Base-by-base conservation (phyloP, 192 early-diverging fungal species). In the Coemansia sp. region DNA sequence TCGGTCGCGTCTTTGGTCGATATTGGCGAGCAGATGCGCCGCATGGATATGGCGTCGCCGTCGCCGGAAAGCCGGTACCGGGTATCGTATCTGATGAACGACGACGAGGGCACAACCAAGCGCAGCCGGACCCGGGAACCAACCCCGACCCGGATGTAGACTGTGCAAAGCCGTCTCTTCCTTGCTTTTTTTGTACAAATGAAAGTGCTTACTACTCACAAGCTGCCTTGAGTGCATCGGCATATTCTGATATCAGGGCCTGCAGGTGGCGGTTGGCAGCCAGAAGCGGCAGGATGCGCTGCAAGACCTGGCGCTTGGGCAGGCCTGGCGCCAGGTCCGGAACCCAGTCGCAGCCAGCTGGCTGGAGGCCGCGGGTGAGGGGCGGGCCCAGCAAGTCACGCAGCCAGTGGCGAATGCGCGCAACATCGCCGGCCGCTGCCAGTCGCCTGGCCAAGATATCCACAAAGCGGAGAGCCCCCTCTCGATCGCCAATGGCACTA, bases 181-280 rank as follows among this genome's bases (percentile, higher is more conserved):
- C n/a, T 6, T 17, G 17, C 26, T 26, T 31, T 7, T 32, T 18
- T 7, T 27, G 36, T 38, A 2, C n/a, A 32, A 8, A 32, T 9
- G 2, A 12, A 13, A 32, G n/a, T 8, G n/a, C 9, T 2, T 13
- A 8, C 7, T 13, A 32, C 3, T 32, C n/a, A 2, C 31, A 22
- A 49, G 20, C 44, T 7, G 39, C 23, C 7, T 52, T 29, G 9
- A 66, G 36, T 5, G 55, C 46, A 19, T 32, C 30, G 2, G 60
- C 54, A 33, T 83, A 86, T 47, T 86, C 83, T 13, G 71, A 68
- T 6, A 83, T 71, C 18, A 81, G 54, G 16, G 78, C 43, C 40
- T 88, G 86, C 40, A 86, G 53, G 6, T 76, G 53, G 34, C 86
- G 71, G 51, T 88, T 88, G 17, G 77, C 59, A 53, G 86, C 78